Conservation (phyloP, 2,329 filamentous ascomycete species). For the Diplodia intermedia region DNA sequence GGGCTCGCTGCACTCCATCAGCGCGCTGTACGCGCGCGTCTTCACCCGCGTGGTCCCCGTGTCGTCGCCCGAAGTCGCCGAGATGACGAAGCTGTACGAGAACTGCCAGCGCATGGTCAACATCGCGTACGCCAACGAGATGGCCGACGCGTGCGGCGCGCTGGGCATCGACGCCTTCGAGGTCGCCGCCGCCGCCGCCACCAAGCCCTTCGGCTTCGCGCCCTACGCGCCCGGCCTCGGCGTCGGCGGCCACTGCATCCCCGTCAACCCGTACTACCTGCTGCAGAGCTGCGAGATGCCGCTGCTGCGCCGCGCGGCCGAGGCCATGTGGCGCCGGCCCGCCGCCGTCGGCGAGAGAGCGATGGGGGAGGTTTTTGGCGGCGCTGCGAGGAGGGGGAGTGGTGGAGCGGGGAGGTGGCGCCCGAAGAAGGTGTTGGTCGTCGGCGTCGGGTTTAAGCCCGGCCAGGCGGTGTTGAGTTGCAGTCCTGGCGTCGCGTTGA, state of each 20-base stretch:
- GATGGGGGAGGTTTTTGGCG: conserved; percentile 5
- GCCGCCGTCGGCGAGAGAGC: conserved; percentile 39
- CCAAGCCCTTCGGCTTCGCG: conserved; percentile 60
- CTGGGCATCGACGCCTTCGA: conserved; percentile 60
- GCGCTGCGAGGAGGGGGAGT: conserved; percentile 27
- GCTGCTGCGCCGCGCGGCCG: conserved; percentile 54
- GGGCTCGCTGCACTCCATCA: conserved; percentile 55
- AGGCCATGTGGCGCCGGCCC: conserved; percentile 55
- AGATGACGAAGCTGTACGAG: conserved; percentile 66
- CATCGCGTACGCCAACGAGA: conserved; percentile 64
- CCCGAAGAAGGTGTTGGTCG: conserved; percentile 58
- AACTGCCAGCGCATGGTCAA: conserved; percentile 65
- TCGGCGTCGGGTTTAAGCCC: conserved; percentile 59
- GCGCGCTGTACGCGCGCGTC: conserved; percentile 54
- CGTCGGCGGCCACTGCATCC: conserved; percentile 64
- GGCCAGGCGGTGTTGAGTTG: conserved; percentile 58
- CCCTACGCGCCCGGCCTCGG: conserved; percentile 57
- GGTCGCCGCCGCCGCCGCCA: conserved; percentile 57
- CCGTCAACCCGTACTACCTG: conserved; percentile 63
- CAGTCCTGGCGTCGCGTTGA: conserved; percentile 56
- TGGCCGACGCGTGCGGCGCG: conserved; percentile 60
- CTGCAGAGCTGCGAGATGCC: conserved; percentile 58
- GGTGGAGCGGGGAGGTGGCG: background rate
- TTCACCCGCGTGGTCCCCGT: conserved; percentile 59
- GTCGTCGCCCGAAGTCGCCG: conserved; percentile 61